A percentile compares a stretch with the other conserved stretches of the same genome.
Conservation (phyloP, 805 yeast genomes). For the Saccharomycopsis microspora region DNA sequence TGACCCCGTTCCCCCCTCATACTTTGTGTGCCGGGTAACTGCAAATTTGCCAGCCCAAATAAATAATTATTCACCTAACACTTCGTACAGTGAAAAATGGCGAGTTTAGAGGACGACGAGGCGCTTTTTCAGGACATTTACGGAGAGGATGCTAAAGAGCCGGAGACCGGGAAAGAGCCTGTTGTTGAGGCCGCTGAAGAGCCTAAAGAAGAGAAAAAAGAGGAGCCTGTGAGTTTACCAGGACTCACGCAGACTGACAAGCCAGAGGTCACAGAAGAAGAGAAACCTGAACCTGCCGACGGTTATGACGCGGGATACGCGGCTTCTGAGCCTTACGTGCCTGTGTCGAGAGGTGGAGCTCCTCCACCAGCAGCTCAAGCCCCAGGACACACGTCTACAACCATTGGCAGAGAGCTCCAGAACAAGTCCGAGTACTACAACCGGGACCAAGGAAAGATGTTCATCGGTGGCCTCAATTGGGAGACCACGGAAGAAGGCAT, state of each 20-base stretch:
- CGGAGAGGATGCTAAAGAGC: constrained; percentile 23
- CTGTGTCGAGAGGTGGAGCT: not conserved
- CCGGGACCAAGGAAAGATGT: constrained; percentile 83
- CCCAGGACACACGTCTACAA: constrained; percentile 11
- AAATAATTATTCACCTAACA: too few relatives aligned
- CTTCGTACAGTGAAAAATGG: not conserved
- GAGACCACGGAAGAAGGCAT: constrained; percentile 88
- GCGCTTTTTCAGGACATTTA: constrained; percentile 90
- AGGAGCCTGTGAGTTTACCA: constrained; percentile 4
- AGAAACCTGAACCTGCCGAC: not conserved
- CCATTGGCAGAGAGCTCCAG: constrained; percentile 14
- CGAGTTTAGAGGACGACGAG: constrained; percentile 77
- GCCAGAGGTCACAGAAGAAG: not conserved
- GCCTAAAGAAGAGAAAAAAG: not conserved
- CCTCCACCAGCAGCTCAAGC: constrained; percentile 14
- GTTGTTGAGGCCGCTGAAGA: constrained; percentile 3
- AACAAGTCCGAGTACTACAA: constrained; percentile 22
- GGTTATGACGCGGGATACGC: constrained; percentile 9
- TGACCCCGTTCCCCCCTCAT: too few relatives aligned
- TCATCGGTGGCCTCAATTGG: constrained; percentile 96
- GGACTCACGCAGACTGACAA: constrained; percentile 20
- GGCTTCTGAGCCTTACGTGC: not conserved
- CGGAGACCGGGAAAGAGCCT: constrained; percentile 17
- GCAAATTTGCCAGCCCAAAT: too few relatives aligned
- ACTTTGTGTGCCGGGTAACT: too few relatives aligned